These are phyloP conservation scores for Fusarium denticulatum DNA, from an alignment of 2,329 filamentous ascomycete species.

Conservation along the genomic window DNA sequence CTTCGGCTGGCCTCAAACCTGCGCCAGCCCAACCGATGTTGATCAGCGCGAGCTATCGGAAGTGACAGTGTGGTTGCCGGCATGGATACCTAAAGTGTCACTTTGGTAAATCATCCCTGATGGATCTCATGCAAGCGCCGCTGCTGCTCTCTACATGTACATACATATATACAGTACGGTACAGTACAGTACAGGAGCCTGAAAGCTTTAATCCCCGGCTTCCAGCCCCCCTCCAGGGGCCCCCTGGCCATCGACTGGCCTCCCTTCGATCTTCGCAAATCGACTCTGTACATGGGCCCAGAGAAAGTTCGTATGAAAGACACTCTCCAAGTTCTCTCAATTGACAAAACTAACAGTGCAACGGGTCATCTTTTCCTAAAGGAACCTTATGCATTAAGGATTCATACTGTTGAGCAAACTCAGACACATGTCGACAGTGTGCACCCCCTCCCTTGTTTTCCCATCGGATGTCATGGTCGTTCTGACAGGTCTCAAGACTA, in stretches of 20 bases:
- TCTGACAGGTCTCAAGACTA: neutral
- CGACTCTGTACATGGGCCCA: slow-evolving; percentile 21
- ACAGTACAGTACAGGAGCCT: neutral
- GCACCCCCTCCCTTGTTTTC: neutral
- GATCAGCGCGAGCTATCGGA: slow-evolving; percentile 37
- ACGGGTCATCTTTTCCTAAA: neutral
- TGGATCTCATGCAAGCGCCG: slow-evolving; percentile 38
- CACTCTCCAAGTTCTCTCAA: slow-evolving; percentile 12
- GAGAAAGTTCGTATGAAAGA: neutral
- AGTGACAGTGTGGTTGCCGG: slow-evolving; percentile 35
- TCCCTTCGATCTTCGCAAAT: slow-evolving; percentile 41
- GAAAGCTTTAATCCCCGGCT: slow-evolving; percentile 10
- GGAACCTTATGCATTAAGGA: slow-evolving; percentile 6
- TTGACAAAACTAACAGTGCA: slow-evolving; percentile 10
- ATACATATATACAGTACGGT: neutral
- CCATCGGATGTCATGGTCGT: neutral
- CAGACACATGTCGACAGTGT: neutral
- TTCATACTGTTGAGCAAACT: neutral
- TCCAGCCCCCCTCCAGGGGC: neutral
- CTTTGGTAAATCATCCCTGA: slow-evolving; percentile 33
- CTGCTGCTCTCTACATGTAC: neutral
- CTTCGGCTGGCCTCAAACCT: slow-evolving; percentile 27
- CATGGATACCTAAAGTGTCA: slow-evolving; percentile 29
- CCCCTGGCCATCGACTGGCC: slow-evolving; percentile 7
- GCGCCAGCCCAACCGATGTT: slow-evolving; percentile 25